Base-by-base conservation (phyloP, 2,329 filamentous ascomycete species). In the Clonostachys rosea region DNA sequence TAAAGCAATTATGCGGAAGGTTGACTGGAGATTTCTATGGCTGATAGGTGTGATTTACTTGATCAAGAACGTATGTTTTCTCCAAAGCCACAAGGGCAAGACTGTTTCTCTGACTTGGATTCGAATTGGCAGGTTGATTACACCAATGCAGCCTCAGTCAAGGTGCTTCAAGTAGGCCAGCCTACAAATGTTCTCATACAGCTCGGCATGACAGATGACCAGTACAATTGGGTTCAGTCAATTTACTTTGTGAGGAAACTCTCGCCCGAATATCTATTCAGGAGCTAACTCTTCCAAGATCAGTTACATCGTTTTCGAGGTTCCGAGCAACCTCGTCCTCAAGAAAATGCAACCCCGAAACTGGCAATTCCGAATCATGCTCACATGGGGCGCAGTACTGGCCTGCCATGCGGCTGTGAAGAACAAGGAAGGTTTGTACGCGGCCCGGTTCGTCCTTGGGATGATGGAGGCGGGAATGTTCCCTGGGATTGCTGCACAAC, bases 401-500 rank as follows among this genome's bases (percentile, higher is more conserved):
- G 83, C 82, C 2, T 74, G 84, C 55, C 87, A 81, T 0, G 88
- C 87, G 0, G 69, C 91, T 4, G 80, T 83, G 13, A 70, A 84
- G 39, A 83, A 71, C 50, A 90, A 84, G 57, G 79, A 72, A 39
- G 74, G 78, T 3, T 69, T 91, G 5, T 66, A 91, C n/a, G 85
- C 78, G 6, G 84, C 82, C 52, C 82, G 87, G 6, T 59, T 91
- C 0, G 66, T 90, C 13, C 76, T 91, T 0, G 87, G 87, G 6
- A 70, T 77, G 7, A 74, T 88, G 36, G 86, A 89, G 64, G 84
- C 81, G 1, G 86, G 85, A 0, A 67, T 89, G 1, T 88, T 89
- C 52, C 86, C 86, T 0, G 85, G 86, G 0, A 66, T 87, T 53
- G 83, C 79, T 5, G 66, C 86, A 16, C 89, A 89, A 54, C 72